These are phyloP conservation scores for Saccharomyces pastorianus DNA, from an alignment of 1,139 yeast genomes.

Conservation along the genomic window DNA sequence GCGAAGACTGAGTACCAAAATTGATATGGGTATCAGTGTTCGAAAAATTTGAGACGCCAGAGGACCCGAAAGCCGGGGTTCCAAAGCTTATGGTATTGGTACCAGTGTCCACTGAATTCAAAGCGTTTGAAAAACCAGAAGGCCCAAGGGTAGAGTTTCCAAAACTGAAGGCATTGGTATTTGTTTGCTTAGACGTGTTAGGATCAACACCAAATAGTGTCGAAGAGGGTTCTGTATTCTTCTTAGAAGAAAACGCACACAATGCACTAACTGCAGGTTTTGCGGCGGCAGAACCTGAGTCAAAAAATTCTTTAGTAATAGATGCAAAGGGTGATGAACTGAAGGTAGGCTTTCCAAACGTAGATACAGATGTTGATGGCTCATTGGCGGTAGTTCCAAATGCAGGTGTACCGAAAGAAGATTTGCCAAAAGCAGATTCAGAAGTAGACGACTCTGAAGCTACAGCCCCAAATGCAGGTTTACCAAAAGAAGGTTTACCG, in stretches of 20 bases:
- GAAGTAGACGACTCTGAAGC: background rate
- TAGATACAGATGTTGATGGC: constrained; percentile 10
- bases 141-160: background rate
- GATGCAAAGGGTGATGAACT: constrained; percentile 13
- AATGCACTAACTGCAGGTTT: background rate
- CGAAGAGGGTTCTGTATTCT: background rate
- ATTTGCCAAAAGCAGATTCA: constrained; percentile 11
- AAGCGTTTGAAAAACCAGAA: background rate
- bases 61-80: background rate
- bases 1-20: too few relatives aligned
- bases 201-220: background rate
- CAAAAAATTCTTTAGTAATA: background rate
- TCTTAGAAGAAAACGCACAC: constrained; percentile 14
- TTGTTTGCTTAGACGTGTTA: background rate
- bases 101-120: background rate
- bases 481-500: too few relatives aligned
- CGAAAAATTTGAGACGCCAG: too few relatives aligned
- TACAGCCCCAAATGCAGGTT: constrained; percentile 1
- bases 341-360: constrained; percentile 20
- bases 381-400: background rate
- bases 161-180: background rate
- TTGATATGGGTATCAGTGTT: too few relatives aligned
- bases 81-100: background rate
- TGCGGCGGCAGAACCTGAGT: background rate
- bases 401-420: background rate